Evolutionary conservation across 1,284 basidiomycete genomes (phyloP).

Genomic region (Phylloporus sp.): DNA sequence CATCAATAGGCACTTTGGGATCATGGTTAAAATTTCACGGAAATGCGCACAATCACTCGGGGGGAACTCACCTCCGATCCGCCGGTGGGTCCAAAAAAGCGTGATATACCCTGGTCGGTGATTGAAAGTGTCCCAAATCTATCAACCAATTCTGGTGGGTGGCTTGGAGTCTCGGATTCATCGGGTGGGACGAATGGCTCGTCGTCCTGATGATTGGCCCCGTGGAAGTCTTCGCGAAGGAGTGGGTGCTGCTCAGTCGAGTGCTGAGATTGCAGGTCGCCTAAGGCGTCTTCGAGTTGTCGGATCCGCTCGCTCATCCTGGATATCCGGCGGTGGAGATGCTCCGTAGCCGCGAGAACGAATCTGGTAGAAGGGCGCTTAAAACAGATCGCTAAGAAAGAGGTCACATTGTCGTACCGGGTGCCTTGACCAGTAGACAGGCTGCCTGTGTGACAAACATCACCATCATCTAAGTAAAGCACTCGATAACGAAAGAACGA

Average conservation of each 20-base stretch:
- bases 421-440: constrained; percentile 68
- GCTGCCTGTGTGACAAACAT: constrained; percentile 45
- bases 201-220: constrained; percentile 42
- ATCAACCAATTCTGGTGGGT: constrained; percentile 48
- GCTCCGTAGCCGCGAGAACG: constrained; percentile 74
- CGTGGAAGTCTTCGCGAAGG: constrained; percentile 58
- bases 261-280: constrained; percentile 51
- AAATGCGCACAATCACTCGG: constrained; percentile 5
- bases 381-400: background rate
- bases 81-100: constrained; percentile 68
- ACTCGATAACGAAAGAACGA: constrained; percentile 1
- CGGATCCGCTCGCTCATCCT: constrained; percentile 64
- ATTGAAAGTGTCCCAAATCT: constrained; percentile 67
- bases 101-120: constrained; percentile 58
- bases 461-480: constrained; percentile 7
- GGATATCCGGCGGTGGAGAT: constrained; percentile 67
- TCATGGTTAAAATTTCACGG: constrained; percentile 11
- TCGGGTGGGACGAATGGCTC: constrained; percentile 27
- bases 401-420: constrained; percentile 40
- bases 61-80: constrained; percentile 56
- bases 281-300: constrained; percentile 68
- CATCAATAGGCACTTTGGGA: constrained; percentile 38
- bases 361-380: constrained; percentile 45
- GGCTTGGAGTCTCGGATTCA: constrained; percentile 26
- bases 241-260: constrained; percentile 65